Evolutionary conservation across 371 early-diverging fungal genomes (phyloP), one percentile per base, ranked within the genome.

Genomic region (Massospora cicadina): DNA sequence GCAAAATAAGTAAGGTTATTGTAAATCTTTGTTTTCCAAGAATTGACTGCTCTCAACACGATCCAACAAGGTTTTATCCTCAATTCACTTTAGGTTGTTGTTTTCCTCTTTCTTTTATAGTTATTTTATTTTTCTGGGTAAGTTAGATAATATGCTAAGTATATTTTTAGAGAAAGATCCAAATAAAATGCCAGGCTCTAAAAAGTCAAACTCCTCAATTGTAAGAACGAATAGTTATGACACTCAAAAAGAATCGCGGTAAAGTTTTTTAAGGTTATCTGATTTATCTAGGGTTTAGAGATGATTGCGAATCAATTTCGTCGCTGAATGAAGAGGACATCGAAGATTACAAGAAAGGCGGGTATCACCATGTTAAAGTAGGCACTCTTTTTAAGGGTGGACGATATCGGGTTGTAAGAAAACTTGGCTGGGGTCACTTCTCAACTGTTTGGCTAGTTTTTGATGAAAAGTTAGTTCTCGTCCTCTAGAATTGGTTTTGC

Each of bases 391-490:
- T 88, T 67, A 81, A 86, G 65, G 78, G 88, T 24, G 79, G 80
- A 5, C 77, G 90, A 24, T 97, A 96, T 76, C 73, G 76, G 33
- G 78, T 92, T 2, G 71, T 93, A 30, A 80, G 93, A 55, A 97
- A 97, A 72, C 81, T 97, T 53, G 98, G 98, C 26, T 97, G 96
- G 96, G 98, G 98, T 13, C 98, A 97, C 70, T 97, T 96, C 67
- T 92, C 93, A 0, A 96, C 96, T 0, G 98, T 97, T 23, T 96
- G 96, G 96, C 79, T 97, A 63, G 87, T 88, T 30, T 74, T 80
- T 57, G 95, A 96, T 71, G 74, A 72, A 55, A 71, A 77, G 85
- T 85, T 79, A 70, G 81, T 65, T 57, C 23, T 29, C 32, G 24
- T 63, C 29, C 21, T 57, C 1, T 60, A 27, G 25, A 54, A 54